Evolutionary conservation across 2,329 filamentous ascomycete genomes (phyloP), one percentile per base, ranked within the genome.

Genomic region (Xylariales sp.): DNA sequence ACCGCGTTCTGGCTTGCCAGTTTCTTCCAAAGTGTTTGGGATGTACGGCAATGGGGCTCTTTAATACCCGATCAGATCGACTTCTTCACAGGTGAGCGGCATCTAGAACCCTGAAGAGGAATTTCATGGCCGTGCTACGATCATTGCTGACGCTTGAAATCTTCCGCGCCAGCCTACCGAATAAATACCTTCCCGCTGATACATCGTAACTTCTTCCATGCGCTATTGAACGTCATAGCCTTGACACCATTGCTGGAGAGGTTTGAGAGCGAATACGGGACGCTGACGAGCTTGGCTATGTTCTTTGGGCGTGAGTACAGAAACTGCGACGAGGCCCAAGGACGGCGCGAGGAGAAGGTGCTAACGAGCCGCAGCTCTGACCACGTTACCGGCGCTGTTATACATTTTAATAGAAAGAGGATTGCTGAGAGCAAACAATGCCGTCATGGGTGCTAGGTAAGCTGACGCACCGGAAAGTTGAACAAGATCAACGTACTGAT

Each of bases 131-230:
- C 21, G 9, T 8, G n/a, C 12, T 31, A 14, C 14, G 6, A 10
- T n/a, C 28, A 18, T 31, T 22, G 31, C 25, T n/a, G 20, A 8
- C 35, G 16, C 21, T n/a, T n/a, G n/a, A n/a, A n/a, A n/a, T n/a
- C n/a, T n/a, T n/a, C n/a, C n/a, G n/a, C n/a, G n/a, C n/a, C 61
- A 95, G 90, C 95, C 69, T 91, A 96, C 65, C 83, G 93, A 46
- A 75, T 95, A 25, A 96, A 95, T 60, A 94, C 91, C 1, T 98
- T 88, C 58, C 88, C 90, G 1, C 71, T 98, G 43, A 81, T 96
- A 46, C 93, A 98, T 60, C 64, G 80, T 32, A 85, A 84, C 54
- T 75, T 94, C 60, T 70, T 95, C 53, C 93, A 97, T 64, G 75
- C 84, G 46, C 57, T 90, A 40, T 69, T 94, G 58, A 95, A 97